A percentile compares a stretch with the other conserved stretches of the same genome.
These are phyloP conservation scores for Thermoascus crustaceus DNA, from an alignment of 2,329 filamentous ascomycete genomes.

Conservation along the genomic window DNA sequence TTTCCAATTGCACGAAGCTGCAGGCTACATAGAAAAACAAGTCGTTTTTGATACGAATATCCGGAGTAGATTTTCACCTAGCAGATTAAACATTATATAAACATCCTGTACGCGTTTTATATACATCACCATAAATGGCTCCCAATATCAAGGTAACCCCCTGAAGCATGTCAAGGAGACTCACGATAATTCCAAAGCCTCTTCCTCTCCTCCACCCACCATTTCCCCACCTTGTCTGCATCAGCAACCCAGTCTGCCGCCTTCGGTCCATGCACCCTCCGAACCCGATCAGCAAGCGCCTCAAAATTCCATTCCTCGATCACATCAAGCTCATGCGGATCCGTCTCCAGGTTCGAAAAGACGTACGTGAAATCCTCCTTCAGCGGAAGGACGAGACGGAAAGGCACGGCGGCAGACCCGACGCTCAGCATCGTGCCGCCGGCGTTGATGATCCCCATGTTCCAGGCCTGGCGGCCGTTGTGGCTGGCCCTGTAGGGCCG, in stretches of 20 bases:
- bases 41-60: too few species aligned
- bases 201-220: conserved; percentile 32
- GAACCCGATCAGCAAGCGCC: conserved; percentile 19
- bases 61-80: too few species aligned
- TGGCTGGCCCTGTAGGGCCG: conserved; percentile 30
- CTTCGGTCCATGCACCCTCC: conserved; percentile 21
- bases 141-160: too few species aligned
- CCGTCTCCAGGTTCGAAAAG: conserved; percentile 28
- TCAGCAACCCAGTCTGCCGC: conserved; percentile 28
- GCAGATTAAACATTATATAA: too few species aligned
- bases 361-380: conserved; percentile 56
- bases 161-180: too few species aligned
- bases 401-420: conserved; percentile 67
- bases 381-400: conserved; percentile 65
- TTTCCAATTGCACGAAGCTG: too few species aligned
- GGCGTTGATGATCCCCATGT: conserved; percentile 28
- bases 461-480: conserved; percentile 26
- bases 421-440: conserved; percentile 47
- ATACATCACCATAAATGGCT: too few species aligned
- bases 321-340: conserved; percentile 26
- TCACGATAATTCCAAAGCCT: conserved; percentile 16
- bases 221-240: conserved; percentile 28
- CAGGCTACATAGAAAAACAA: too few species aligned
- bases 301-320: conserved; percentile 25
- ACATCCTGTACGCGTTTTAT: too few species aligned